Base-by-base conservation (phyloP, 2,329 filamentous ascomycete species). In the Exophiala mesophila region DNA sequence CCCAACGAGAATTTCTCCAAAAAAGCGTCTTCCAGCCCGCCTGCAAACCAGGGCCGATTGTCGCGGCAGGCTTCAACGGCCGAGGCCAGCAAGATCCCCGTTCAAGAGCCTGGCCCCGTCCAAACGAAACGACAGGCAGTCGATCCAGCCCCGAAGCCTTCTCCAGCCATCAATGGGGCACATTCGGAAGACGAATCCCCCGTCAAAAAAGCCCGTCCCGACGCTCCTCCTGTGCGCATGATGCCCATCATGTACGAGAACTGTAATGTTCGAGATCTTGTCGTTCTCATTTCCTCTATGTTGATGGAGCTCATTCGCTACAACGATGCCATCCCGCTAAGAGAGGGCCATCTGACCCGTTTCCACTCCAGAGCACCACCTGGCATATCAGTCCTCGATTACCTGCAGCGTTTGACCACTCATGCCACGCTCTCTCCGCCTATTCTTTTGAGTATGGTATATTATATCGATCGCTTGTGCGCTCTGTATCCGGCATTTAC, bases 391-490 rank as follows among this genome's bases (percentile, higher is more conserved):
- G 90, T 98, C 21, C 75, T 83, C 49, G 92, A 98, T 63, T 98
- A 98, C 62, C 76, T 98, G 24, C 85, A 92, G 58, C 83, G 92
- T 50, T 74, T 98, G 44, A 92, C 94, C 17, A 88, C 88, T 45
- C 92, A 98, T 62, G 92, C 92, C 18, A 96, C 90, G 0, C 74
- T 98, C 3, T 88, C 88, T 5, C 89, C 92, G 9, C 90, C 92
- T 1, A 83, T 98, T 37, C 74, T 98, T n/a, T 78, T 98, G 24
- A 92, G 89, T 55, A 97, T 98, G 88, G 92, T 98, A 44, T 98
- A 94, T 62, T 98, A 97, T 59, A 97, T 98, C 58, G 92, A 98
- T 67, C 83, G 88, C 21, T 76, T 98, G 16, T 98, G 90, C 65
- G 83, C 86, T 8, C 73, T 94, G 45, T 98, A 96, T 62, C 85